Evolutionary conservation across 1,284 basidiomycete species (phyloP), one percentile per base, ranked within the genome.

Genomic region (Ganoderma leucocontextum): DNA sequence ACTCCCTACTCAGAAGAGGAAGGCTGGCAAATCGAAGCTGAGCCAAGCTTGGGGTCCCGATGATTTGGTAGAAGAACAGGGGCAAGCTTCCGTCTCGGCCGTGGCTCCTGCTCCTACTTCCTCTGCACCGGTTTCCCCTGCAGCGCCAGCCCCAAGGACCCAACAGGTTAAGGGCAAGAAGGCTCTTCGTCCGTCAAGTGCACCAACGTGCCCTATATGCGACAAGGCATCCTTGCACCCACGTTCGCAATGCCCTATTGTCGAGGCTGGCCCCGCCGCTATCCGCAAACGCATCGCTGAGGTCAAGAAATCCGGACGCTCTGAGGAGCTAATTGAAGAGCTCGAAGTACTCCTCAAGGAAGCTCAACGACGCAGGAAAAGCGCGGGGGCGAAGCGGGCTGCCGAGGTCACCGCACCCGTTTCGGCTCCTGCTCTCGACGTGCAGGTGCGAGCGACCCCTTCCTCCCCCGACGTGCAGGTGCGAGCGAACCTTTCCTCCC

Each of bases 211-310:
- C 41, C 72, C 71, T 5, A 66, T 76, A 3, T 77, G 76, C 44
- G 66, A 70, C 15, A 41, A 72, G 47, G 59, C 52, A 1, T 62
- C 69, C 2, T 63, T 66, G 42, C 76, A 77, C 41, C 55, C 72
- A 0, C 75, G 70, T 13, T 70, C 61, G 29, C 61, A 72, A 10
- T 77, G 76, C 52, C 73, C 76, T 1, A 66, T 75, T 6, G 66
- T 77, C 19, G 22, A 58, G 41, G 72, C 68, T 5, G 76, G 75
- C 0, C 60, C 72, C 15, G 64, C 64, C 6, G 66, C 73, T 13
- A 62, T 77, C 38, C 70, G 70, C 60, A 65, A 64, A 22, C 72
- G 76, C 6, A 71, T 77, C 36, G 44, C 36, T 0, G 70, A 75
- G 62, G 58, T 77, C 13, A 66, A 72, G 62, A 60, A 70, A 36